phyloP scores from a whole-genome alignment of 1,139 yeast species.

The Kurtzmaniella natalensis region DNA sequence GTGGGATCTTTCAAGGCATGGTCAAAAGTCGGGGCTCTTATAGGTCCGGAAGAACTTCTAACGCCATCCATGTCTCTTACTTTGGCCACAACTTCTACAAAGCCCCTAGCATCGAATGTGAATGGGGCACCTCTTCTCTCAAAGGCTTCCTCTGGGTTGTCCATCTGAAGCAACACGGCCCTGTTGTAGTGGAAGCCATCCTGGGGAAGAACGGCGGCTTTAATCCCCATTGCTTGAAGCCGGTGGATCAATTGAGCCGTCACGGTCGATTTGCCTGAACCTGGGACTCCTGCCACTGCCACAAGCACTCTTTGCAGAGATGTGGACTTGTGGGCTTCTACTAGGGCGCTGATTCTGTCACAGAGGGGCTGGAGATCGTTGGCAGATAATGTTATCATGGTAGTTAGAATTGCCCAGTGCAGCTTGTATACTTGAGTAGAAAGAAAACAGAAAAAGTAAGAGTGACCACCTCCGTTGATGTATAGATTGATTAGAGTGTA shows the following conservation, averaged over 20 bases:
- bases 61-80: conserved; percentile 19
- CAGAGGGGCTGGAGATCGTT: neutral
- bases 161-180: conserved; percentile 43
- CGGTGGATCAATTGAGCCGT: conserved; percentile 22
- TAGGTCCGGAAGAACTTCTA: conserved; percentile 12
- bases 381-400: no score
- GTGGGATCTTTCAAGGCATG: conserved; percentile 68
- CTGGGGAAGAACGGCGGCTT: conserved; percentile 40
- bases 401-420: no score
- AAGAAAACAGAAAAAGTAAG: no score
- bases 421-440: no score
- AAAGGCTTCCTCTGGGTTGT: conserved; percentile 54
- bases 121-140: conserved; percentile 77
- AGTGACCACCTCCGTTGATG: no score
- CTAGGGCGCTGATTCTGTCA: neutral
- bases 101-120: conserved; percentile 64
- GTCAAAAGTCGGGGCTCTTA: conserved; percentile 72
- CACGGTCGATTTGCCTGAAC: conserved; percentile 76
- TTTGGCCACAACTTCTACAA: conserved; percentile 21
- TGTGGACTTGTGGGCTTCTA: neutral
- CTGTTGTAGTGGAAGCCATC: conserved; percentile 85
- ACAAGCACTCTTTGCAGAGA: conserved; percentile 37
- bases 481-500: no score
- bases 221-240: conserved; percentile 6
- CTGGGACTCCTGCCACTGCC: conserved; percentile 72